Evolutionary conservation across 1,284 basidiomycete genomes (phyloP).

Genomic region (Wolfiporia cocos): DNA sequence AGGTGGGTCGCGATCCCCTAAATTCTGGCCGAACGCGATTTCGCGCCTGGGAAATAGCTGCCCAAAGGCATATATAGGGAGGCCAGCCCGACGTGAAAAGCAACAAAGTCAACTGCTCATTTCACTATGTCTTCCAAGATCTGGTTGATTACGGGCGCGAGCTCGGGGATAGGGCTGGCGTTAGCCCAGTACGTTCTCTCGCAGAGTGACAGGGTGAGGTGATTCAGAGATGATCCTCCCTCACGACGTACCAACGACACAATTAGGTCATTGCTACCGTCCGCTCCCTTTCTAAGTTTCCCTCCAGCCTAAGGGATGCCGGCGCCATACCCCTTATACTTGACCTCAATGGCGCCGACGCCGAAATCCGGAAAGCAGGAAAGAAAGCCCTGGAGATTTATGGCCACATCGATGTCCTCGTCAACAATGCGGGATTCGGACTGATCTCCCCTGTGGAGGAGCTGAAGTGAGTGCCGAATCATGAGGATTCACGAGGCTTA

Average conservation of each 20-base stretch:
- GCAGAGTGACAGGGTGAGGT: constrained; percentile 21
- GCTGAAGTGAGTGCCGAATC: constrained; percentile 15
- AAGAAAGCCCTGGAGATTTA: constrained; percentile 15
- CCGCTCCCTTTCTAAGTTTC: constrained; percentile 16
- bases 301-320: constrained; percentile 9
- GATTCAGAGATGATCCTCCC: too few relatives aligned
- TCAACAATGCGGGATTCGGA: constrained; percentile 23
- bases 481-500: not conserved
- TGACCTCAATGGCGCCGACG: constrained; percentile 19
- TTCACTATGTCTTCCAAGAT: constrained; percentile 9
- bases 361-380: constrained; percentile 16
- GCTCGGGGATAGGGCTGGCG: constrained; percentile 24
- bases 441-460: constrained; percentile 23
- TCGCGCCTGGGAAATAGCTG: too few relatives aligned
- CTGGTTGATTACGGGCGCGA: constrained; percentile 27
- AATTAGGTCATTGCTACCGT: constrained; percentile 25
- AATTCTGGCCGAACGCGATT: too few relatives aligned
- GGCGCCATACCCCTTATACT: constrained; percentile 19
- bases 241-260: too few relatives aligned
- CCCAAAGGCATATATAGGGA: too few relatives aligned
- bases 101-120: too few relatives aligned
- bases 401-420: constrained; percentile 14
- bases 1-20: too few relatives aligned
- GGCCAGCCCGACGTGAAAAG: too few relatives aligned
- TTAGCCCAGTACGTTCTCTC: constrained; percentile 19